Evolutionary conservation across 768 basidiomycete species (phyloP), one percentile per base, ranked within the genome.

Genomic region (Naganishia antarctica): DNA sequence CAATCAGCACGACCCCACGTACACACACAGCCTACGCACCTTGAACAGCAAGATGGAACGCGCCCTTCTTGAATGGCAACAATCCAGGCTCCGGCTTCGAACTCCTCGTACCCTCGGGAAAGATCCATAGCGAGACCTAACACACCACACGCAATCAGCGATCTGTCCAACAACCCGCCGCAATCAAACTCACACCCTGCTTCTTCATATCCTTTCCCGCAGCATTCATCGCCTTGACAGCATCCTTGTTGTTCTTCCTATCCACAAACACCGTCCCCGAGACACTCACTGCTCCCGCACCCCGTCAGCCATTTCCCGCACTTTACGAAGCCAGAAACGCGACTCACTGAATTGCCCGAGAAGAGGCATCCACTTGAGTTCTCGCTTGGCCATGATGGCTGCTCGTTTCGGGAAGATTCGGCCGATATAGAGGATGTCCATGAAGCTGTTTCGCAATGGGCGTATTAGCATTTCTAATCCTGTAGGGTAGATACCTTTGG

Each of bases 41-140:
- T 78, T 92, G 87, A 26, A 98, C 83, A 29, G 96, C 96, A 53
- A 97, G 83, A 75, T 98, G 92, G 82, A 98, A 98, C 3, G 91
- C 93, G 43, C 96, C 96, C 78, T 97, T 99, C 82, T 99, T 99
- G 81, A 99, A 87, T 2, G 90, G 87, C 5, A 89, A 81, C 74
- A 99, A 79, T 32, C 84, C 82, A 8, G 87, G 83, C 32, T 81
- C 78, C 66, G 86, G 81, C 23, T 82, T 82, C 63, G 83, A 83
- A 46, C 90, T 86, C 28, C 96, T 85, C 12, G 96, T 99, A 31
- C 96, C 96, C 80, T 98, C 96, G 0, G 94, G 91, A 79, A 91
- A 98, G 78, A 99, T 86, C 88, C 90, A 94, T 49, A 98, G 79
- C 16, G 90, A 91, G 23, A 88, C 53, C 53, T 57, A 18, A 1